Evolutionary conservation across 148 eudicot species (phyloP).

Genomic region (Bassia scoparia): DNA sequence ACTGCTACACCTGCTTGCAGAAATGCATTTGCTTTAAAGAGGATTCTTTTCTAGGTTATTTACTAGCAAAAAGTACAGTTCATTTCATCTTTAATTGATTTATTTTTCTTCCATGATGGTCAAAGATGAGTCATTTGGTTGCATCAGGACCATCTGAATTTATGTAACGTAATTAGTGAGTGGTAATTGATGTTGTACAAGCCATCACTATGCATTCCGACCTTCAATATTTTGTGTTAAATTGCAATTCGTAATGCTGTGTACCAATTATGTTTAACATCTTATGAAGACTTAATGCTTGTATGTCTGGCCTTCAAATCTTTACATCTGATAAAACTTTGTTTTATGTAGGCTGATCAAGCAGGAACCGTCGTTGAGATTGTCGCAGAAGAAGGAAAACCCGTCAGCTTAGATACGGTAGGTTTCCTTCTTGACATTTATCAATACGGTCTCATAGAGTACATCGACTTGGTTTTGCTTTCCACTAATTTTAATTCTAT

Average conservation of each 20-base stretch:
- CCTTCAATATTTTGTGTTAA: background rate
- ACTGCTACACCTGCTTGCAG: background rate
- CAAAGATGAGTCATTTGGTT: background rate
- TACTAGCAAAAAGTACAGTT: background rate
- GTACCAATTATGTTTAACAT: background rate
- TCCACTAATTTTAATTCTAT: too few relatives aligned
- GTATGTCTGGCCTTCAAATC: background rate
- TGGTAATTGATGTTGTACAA: background rate
- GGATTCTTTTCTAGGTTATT: background rate
- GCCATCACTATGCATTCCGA: background rate
- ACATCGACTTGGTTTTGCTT: conserved; percentile 2
- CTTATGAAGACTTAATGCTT: background rate
- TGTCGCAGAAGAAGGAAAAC: conserved; percentile 51
- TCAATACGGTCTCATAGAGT: background rate
- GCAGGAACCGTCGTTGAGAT: conserved; percentile 49
- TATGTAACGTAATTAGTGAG: background rate
- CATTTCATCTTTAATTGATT: background rate
- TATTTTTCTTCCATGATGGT: background rate
- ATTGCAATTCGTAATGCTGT: background rate
- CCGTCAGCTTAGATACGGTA: conserved; percentile 53
- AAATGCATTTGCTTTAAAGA: background rate
- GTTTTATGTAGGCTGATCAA: conserved; percentile 46
- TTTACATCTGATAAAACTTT: background rate
- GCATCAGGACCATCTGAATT: background rate
- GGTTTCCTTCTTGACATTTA: conserved; percentile 18